Conservation (phyloP, 2,329 filamentous ascomycete species). For the Geoglossum cookeanum region DNA sequence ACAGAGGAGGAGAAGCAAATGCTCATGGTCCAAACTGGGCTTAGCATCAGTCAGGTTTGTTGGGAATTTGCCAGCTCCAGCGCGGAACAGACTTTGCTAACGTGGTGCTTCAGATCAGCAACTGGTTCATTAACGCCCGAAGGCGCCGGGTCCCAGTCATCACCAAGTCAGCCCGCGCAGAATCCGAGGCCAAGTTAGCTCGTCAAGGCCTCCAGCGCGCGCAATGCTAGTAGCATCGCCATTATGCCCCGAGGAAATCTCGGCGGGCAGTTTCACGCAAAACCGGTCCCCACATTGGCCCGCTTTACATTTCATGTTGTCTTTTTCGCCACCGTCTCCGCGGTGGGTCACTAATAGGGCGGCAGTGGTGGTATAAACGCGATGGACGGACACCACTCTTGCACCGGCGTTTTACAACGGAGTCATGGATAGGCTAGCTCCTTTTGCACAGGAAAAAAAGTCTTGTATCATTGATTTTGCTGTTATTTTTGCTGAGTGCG, state of each 20-base stretch:
- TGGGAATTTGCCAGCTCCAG: not conserved
- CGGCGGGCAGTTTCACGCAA: too few species aligned
- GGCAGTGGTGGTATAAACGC: not conserved
- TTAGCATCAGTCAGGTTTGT: conserved; percentile 53
- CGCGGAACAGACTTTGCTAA: conserved; percentile 1
- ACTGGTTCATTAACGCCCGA: conserved; percentile 34
- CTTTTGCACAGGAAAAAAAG: not conserved
- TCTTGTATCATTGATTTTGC: not conserved
- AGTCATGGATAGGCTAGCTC: not conserved
- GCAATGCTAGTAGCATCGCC: not conserved
- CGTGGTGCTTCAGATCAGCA: conserved; percentile 24
- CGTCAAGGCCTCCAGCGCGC: not conserved
- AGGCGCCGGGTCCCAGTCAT: conserved; percentile 27
- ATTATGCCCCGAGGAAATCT: too few species aligned
- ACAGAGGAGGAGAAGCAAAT: conserved; percentile 76
- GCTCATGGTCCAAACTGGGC: conserved; percentile 53
- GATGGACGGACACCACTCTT: not conserved
- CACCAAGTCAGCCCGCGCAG: not conserved
- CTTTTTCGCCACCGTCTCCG: not conserved
- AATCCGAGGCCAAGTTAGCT: not conserved
- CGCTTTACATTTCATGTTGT: not conserved
- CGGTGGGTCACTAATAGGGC: not conserved
- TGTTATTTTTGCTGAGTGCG: not conserved
- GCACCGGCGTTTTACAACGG: not conserved
- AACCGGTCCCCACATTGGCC: not conserved